phyloP scores from a whole-genome alignment of 2,329 filamentous ascomycete genomes.

The Fusarium dlaminii region DNA sequence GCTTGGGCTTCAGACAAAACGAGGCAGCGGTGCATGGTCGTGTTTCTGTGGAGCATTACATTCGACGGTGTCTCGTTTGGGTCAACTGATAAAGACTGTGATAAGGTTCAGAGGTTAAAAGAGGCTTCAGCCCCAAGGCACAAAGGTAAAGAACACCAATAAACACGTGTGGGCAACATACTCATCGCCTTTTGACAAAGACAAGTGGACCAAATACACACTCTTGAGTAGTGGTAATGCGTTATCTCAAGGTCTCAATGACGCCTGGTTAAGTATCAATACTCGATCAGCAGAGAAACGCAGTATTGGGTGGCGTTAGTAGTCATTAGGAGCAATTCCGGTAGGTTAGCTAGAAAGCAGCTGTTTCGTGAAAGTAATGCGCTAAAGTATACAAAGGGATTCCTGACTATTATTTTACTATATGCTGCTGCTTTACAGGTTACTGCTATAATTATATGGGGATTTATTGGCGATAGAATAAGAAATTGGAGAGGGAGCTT shows the following conservation, averaged over 20 bases:
- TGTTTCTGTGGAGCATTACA: constrained; percentile 34
- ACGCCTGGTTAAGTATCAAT: constrained; percentile 41
- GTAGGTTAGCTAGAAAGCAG: constrained; percentile 36
- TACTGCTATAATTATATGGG: constrained; percentile 28
- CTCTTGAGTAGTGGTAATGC: constrained; percentile 36
- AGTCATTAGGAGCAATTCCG: constrained; percentile 41
- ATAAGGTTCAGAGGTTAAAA: too few species aligned
- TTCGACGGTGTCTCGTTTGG: constrained; percentile 31
- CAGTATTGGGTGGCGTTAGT: constrained; percentile 36
- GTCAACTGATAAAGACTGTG: neutral
- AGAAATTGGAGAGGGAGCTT: neutral
- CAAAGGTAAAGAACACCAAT: too few species aligned
- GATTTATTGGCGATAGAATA: constrained; percentile 37
- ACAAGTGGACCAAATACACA: constrained; percentile 33
- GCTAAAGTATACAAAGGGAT: constrained; percentile 26
- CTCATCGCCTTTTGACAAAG: too few species aligned
- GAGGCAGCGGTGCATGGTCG: constrained; percentile 22
- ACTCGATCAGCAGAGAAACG: constrained; percentile 15
- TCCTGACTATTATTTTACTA: constrained; percentile 30
- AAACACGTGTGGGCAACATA: too few species aligned
- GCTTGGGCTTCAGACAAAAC: constrained; percentile 34
- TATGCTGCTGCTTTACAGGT: constrained; percentile 30
- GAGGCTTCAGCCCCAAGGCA: too few species aligned
- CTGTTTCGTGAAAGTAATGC: constrained; percentile 36
- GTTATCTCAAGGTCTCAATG: constrained; percentile 33